phyloP scores from a whole-genome alignment of 2,329 filamentous ascomycete species.

The Tolypocladium endophyticum region DNA sequence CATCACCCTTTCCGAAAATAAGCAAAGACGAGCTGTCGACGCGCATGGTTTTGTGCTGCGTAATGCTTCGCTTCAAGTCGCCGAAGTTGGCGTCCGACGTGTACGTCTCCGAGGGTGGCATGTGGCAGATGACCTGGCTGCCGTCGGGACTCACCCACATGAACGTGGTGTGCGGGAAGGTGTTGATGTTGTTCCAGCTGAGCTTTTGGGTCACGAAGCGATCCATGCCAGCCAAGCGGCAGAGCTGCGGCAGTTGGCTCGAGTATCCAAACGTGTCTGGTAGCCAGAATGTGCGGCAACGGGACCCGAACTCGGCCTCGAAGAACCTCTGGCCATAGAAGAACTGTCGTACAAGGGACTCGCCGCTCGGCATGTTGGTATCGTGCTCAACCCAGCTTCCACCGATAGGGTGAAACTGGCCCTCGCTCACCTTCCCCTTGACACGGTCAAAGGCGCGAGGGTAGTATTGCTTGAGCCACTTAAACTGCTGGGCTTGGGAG shows the following conservation, averaged over 20 bases:
- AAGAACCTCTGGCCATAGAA: constrained; percentile 93
- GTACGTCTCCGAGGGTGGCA: constrained; percentile 93
- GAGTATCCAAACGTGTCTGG: constrained; percentile 98
- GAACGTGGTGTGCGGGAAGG: constrained; percentile 96
- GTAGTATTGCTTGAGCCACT: constrained; percentile 89
- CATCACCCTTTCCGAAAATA: constrained; percentile 94
- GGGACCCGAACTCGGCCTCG: constrained; percentile 80
- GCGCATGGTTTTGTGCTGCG: constrained; percentile 91
- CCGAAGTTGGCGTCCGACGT: constrained; percentile 91
- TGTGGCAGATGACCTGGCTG: constrained; percentile 94
- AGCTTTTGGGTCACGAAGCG: constrained; percentile 97
- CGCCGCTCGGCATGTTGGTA: constrained; percentile 92
- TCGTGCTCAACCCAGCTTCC: constrained; percentile 99
- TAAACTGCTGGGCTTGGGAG: constrained; percentile 94
- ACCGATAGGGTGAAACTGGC: constrained; percentile 87
- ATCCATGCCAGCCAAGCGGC: constrained; percentile 87
- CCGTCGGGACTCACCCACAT: constrained; percentile 96
- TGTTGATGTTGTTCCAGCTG: constrained; percentile 99
- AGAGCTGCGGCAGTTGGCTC: constrained; percentile 85
- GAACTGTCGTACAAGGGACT: constrained; percentile 89
- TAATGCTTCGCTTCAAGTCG: constrained; percentile 80
- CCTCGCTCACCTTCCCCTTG: constrained; percentile 80
- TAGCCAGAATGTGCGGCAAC: constrained; percentile 90
- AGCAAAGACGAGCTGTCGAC: constrained; percentile 84
- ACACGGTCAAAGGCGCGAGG: constrained; percentile 83